These are phyloP conservation scores for Aspergillus brasiliensis DNA, from an alignment of 2,329 filamentous ascomycete species.

Conservation along the genomic window DNA sequence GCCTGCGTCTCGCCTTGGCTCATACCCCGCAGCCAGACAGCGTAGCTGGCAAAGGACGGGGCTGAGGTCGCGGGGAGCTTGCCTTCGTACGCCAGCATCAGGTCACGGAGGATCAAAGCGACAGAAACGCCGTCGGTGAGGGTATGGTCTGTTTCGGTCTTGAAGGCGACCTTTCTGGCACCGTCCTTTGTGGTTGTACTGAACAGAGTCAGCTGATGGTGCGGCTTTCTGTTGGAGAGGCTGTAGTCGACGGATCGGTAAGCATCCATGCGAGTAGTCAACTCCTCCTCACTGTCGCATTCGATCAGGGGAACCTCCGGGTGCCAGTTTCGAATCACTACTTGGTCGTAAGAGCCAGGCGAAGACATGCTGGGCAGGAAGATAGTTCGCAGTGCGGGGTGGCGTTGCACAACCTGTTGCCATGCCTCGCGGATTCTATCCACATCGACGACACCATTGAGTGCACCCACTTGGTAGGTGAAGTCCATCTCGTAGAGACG, in stretches of 20 bases:
- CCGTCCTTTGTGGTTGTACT: background rate
- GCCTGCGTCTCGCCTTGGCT: background rate
- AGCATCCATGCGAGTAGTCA: background rate
- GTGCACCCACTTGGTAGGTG: background rate
- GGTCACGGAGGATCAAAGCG: background rate
- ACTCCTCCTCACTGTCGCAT: background rate
- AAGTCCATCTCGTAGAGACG: background rate
- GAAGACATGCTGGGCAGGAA: background rate
- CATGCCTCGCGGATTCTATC: slow-evolving; percentile 4
- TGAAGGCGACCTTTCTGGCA: background rate
- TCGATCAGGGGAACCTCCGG: background rate
- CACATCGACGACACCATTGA: background rate
- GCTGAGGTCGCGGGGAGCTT: background rate
- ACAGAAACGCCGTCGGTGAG: background rate
- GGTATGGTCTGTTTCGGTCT: background rate
- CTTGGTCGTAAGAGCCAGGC: background rate
- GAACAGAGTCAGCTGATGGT: background rate
- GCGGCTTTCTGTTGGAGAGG: background rate
- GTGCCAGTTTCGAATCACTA: background rate
- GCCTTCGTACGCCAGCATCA: background rate
- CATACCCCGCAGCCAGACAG: background rate
- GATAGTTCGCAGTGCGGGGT: slow-evolving; percentile 8
- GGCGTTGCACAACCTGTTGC: background rate
- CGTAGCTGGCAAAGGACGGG: background rate
- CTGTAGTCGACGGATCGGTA: background rate